phyloP scores from a whole-genome alignment of 306 rosid genomes.

The Castanea mollissima region DNA sequence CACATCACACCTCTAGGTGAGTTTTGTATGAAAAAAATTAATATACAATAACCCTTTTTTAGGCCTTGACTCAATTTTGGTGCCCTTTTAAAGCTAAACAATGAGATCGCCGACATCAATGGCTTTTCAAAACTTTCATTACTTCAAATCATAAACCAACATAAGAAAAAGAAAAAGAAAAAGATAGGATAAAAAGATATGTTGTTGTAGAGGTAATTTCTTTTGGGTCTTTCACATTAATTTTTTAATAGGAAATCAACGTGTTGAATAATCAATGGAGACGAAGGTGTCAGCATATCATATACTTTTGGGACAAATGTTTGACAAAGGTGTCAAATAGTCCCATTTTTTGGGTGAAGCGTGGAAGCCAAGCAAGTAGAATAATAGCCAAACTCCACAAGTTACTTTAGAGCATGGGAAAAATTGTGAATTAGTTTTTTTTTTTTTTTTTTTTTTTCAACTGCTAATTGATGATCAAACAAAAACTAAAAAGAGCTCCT shows the following conservation, averaged over 20 bases:
- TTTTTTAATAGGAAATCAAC: too few species aligned
- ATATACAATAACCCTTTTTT: background rate
- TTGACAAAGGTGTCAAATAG: background rate
- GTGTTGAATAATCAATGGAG: too few species aligned
- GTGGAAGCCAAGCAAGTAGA: slow-evolving; percentile 22
- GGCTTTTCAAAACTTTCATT: background rate
- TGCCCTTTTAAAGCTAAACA: background rate
- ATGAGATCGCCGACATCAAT: background rate
- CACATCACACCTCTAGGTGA: background rate
- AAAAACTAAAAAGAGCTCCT: too few species aligned
- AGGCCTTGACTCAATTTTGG: too few species aligned
- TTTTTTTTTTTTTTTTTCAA: too few species aligned
- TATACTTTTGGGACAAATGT: background rate
- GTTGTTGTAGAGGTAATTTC: too few species aligned
- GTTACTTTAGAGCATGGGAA: background rate
- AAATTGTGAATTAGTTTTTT: background rate
- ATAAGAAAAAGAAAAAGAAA: background rate
- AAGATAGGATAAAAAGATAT: too few species aligned
- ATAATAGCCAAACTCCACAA: background rate
- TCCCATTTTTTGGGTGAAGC: background rate
- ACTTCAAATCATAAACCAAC: background rate
- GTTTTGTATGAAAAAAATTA: background rate
- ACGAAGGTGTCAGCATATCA: too few species aligned
- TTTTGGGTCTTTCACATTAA: too few species aligned
- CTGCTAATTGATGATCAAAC: too few species aligned